Evolutionary conservation across 139 green algal genomes (phyloP), one percentile per base, ranked within the genome.

Genomic region (Chlorella sp.): DNA sequence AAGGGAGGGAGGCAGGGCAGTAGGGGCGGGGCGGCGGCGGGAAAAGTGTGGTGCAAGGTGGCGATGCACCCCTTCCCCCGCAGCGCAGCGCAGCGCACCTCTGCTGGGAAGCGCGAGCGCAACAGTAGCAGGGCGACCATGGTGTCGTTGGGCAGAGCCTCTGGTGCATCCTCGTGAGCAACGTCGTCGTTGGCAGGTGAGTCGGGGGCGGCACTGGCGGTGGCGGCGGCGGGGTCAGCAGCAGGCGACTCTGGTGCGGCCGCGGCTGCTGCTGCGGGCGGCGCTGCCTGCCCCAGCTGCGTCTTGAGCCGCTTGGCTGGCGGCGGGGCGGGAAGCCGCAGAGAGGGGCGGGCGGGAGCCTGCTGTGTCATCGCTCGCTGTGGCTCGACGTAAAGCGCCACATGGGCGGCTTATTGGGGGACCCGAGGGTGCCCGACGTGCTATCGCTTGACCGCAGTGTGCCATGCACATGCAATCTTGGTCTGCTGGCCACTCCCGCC

Each of bases 101-200:
- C 75, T 18, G 82, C 26, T 12, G 77, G 81, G 69, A 91, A 91
- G 36, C 87, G 84, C 2, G 60, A 81, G 4, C 64, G 84, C 30
- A 91, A 39, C 30, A 90, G 87, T 18, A 61, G 39, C 42, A 91
- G 87, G 4, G 84, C 71, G 0, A 36, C 64, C 18, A 85, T 36
- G 32, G 89, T 86, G n/a, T 89, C 89, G 22, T 89, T 91, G 21
- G 75, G 76, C 53, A 86, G 68, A 0, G 39, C 61, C 32, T 76
- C 69, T 14, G 48, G 34, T 3, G 69, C 61, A 16, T 81, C 83
- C 32, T 88, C 88, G 26, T 3, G 36, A 15, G 36, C 53, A 82
- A 57, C 2, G 57, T 69, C 36, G 21, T 82, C 60, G 36, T 82
- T 32, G 24, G 12, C 22, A 40, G 26, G 37, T 9, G 14, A 48